Evolutionary conservation across 345 rosid species (phyloP).

Genomic region (Brassica carinata): DNA sequence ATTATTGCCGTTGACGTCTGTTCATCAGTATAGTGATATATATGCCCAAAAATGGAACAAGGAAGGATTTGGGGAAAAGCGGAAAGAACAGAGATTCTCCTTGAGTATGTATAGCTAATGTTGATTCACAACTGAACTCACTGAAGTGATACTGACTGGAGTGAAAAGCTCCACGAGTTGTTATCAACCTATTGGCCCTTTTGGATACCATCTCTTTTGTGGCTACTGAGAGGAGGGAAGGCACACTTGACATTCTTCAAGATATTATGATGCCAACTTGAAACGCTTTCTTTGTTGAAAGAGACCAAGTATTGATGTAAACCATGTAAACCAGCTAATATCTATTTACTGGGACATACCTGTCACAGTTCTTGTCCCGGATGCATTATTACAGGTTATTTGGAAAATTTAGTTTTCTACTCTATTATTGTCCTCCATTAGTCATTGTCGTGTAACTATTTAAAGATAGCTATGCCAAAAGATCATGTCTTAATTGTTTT

Average conservation of each 20-base stretch:
- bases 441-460: slow-evolving; percentile 5
- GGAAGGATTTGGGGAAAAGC: slow-evolving; percentile 1
- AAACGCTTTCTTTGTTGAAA: slow-evolving; percentile 11
- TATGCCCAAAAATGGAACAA: not conserved
- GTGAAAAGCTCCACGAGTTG: not conserved
- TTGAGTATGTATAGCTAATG: not conserved
- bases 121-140: not conserved
- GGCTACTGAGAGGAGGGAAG: slow-evolving; percentile 10
- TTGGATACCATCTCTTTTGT: not conserved
- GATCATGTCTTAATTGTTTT: not conserved
- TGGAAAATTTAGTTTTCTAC: not conserved
- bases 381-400: slow-evolving; percentile 11
- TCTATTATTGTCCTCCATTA: slow-evolving; percentile 17
- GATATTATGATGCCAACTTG: slow-evolving; percentile 1
- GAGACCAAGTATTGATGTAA: slow-evolving; percentile 9
- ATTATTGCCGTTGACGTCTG: not conserved
- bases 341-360: slow-evolving; percentile 19
- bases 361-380: slow-evolving; percentile 20
- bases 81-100: slow-evolving; percentile 18
- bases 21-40: slow-evolving; percentile 1
- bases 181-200: not conserved
- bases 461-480: not conserved
- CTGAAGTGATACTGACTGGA: not conserved
- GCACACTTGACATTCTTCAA: not conserved
- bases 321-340: slow-evolving; percentile 9